Evolutionary conservation across 176 grass and related monocot genomes (phyloP), one percentile per base, ranked within the genome.

Genomic region (Bonia amplexicaulis): DNA sequence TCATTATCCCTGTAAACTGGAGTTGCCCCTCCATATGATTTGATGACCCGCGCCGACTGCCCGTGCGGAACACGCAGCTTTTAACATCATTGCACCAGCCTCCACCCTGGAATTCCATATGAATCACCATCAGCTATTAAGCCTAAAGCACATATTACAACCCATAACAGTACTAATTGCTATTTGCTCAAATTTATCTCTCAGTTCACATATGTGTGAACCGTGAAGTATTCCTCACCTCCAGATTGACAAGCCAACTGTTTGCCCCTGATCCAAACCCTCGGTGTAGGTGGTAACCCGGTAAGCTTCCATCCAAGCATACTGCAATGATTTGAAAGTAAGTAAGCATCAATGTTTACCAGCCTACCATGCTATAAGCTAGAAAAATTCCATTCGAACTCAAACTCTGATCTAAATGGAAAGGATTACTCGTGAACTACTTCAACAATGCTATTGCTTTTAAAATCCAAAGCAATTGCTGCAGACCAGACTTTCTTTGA

Each of bases 281-380:
- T 41, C 84, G 66, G 71, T 99, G 91, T 73, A 96, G 76, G 76
- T 99, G 93, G 84, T 99, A 99, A 82, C 84, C 97, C 1, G 97
- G 97, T 86, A 90, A 79, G 53, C 92, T 99, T 78, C 97, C 97
- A 90, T 99, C 97, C 88, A 96, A 77, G 75, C 97, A 99, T 78
- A 99, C 97, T 99, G 86, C n/a, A 71, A 79, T n/a, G 40, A 33
- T 66, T 69, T 22, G 2, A 78, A 26, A 67, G 35, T 7, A 67
- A 39, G 16, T 37, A 53, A 74, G 61, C 53, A 87, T 65, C 53
- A 52, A 80, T 7, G 45, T 52, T 79, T 39, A 66, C 19, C 26
- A 74, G 22, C 11, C 22, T 46, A 44, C 31, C 22, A 29, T 37
- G 25, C 12, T 47, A 27, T 64, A 48, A 37, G 73, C 74, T 65